Evolutionary conservation across 108 stramenopile genomes (phyloP), one percentile per base, ranked within the genome.

Genomic region (Cyclotella atomus): DNA sequence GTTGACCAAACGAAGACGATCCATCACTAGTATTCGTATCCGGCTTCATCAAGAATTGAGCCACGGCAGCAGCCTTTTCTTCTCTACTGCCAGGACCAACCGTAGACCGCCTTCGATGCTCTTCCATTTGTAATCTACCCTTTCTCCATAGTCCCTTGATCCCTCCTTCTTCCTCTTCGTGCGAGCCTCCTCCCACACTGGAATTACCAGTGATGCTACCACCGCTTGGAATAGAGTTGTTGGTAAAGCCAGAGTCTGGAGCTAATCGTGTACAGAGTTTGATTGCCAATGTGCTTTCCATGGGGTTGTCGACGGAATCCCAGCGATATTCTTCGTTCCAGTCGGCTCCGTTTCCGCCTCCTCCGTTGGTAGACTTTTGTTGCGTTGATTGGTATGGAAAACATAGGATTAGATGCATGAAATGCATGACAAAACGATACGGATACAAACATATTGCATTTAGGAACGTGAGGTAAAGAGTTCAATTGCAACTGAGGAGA

Each of bases 291-390:
- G 76, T 81, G 45, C 78, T 73, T 65, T 84, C 66, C 23, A 74
- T 59, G 20, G 89, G 90, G 46, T 67, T 65, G 9, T 38, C 24
- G 6, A 85, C 25, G 28, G 55, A 30, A 65, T 94, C 89, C 93
- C 93, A 94, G 44, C 93, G 81, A 59, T 87, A 73, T 64, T 94
- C 93, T 73, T 94, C 88, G 66, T 91, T 79, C 81, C 88, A 94
- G 62, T 94, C 93, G 34, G 79, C 79, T 7, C 76, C 76, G 33
- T 65, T 77, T 21, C 76, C 73, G 16, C 73, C 50, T 20, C 69
- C 59, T 21, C 77, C 68, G 59, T 76, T 73, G 54, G 64, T 50
- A 0, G 60, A 23, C 28, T 19, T 59, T 56, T 29, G 15, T 41
- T 49, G 35, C 43, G 61, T 23, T 38, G 4, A 20, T 36, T 35